These are phyloP conservation scores for Edaphochlamys debaryana DNA, from an alignment of 139 green algal genomes.

Conservation along the genomic window DNA sequence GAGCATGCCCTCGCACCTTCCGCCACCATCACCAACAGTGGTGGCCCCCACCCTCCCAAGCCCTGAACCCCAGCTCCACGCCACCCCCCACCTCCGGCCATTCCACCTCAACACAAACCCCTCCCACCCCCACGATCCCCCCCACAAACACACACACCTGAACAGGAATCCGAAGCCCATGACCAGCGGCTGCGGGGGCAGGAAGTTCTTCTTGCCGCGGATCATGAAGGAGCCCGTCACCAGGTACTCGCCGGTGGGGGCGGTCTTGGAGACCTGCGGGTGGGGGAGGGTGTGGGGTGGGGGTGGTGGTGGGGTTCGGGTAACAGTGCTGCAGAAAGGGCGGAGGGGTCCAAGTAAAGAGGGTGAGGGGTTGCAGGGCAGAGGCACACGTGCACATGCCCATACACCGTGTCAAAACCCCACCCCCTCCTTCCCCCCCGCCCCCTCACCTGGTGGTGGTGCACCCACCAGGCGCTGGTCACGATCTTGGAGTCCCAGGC, in stretches of 20 bases:
- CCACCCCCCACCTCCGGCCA: too few species aligned
- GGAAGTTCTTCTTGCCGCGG: slow-evolving; percentile 95
- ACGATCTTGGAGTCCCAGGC: slow-evolving; percentile 95
- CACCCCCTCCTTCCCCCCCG: not conserved
- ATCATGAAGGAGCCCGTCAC: slow-evolving; percentile 94
- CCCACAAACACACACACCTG: too few species aligned
- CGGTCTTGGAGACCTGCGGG: slow-evolving; percentile 92
- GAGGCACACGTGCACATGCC: too few species aligned
- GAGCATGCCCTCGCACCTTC: too few species aligned
- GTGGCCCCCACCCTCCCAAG: too few species aligned
- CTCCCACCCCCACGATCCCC: too few species aligned
- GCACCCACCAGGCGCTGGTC: slow-evolving; percentile 95
- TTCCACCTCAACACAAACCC: too few species aligned
- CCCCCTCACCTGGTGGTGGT: slow-evolving; percentile 81
- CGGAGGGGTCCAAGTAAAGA: not conserved
- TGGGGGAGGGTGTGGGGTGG: not conserved
- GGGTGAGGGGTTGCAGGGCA: too few species aligned
- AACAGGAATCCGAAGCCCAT: slow-evolving; percentile 95
- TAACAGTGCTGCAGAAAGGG: not conserved
- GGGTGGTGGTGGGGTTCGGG: too few species aligned
- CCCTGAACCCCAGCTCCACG: too few species aligned
- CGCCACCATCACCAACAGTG: too few species aligned
- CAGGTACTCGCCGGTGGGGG: slow-evolving; percentile 94
- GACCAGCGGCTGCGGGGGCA: slow-evolving; percentile 91
- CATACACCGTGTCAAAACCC: too few species aligned